Conservation (phyloP, 2,329 filamentous ascomycete species). For the Geosmithia morbida region DNA sequence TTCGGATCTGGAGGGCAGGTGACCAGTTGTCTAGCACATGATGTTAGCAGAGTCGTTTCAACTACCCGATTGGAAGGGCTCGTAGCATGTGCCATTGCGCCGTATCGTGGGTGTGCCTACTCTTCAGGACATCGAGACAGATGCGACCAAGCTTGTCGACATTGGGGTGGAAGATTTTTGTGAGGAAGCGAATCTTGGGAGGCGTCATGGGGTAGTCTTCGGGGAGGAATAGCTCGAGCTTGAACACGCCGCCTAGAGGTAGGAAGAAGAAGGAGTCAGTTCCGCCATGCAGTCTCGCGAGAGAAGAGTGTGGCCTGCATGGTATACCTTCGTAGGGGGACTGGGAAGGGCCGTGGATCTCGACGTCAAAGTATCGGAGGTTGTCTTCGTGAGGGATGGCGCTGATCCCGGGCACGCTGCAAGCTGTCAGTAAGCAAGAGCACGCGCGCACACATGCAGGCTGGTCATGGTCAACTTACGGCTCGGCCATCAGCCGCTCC, state of each 20-base stretch:
- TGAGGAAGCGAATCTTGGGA: constrained; percentile 95
- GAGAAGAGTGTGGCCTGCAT: neutral
- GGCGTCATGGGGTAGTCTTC: constrained; percentile 99
- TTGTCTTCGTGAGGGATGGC: constrained; percentile 95
- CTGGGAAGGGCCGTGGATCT: constrained; percentile 80
- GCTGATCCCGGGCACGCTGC: constrained; percentile 87
- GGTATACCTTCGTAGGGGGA: constrained; percentile 81
- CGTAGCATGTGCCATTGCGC: neutral
- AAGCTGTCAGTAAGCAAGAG: constrained; percentile 1
- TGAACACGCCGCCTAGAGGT: constrained; percentile 62
- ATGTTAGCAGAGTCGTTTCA: constrained; percentile 4
- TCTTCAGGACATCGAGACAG: constrained; percentile 93
- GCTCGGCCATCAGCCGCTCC: constrained; percentile 89
- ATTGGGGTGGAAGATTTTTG: constrained; percentile 98
- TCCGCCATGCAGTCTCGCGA: neutral
- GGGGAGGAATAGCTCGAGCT: constrained; percentile 91
- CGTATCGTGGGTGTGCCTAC: constrained; percentile 31
- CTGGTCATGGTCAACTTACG: constrained; percentile 42
- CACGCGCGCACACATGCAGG: constrained; percentile 1
- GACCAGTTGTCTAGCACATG: constrained; percentile 78
- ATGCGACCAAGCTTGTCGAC: constrained; percentile 96
- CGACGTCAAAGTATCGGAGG: constrained; percentile 94
- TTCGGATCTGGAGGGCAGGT: constrained; percentile 91
- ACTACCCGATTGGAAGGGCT: neutral
- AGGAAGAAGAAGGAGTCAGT: neutral